phyloP scores from a whole-genome alignment of 2,329 filamentous ascomycete species.

The Ophiocordyceps australis region DNA sequence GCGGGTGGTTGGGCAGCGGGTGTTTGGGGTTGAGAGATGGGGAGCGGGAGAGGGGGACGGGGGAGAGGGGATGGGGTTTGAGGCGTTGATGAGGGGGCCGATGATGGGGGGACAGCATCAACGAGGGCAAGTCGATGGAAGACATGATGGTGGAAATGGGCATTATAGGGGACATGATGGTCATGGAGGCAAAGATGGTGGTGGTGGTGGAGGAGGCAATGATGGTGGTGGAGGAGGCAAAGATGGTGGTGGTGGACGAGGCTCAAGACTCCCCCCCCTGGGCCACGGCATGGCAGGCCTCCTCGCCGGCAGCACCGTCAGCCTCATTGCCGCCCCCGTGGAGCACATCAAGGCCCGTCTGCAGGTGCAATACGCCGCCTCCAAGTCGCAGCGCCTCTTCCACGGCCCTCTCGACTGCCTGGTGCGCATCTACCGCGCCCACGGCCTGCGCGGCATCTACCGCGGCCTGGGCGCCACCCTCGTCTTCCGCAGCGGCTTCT shows the following conservation, averaged over 20 bases:
- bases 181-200: no score
- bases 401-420: slow-evolving; percentile 74
- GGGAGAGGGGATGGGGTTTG: no score
- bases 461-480: slow-evolving; percentile 74
- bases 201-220: no score
- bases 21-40: no score
- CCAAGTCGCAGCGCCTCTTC: slow-evolving; percentile 64
- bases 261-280: slow-evolving; percentile 55
- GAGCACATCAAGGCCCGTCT: slow-evolving; percentile 90
- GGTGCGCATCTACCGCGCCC: slow-evolving; percentile 45
- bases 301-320: slow-evolving; percentile 75
- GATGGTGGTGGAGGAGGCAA: no score
- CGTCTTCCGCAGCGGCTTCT: slow-evolving; percentile 84
- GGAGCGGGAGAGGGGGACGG: no score
- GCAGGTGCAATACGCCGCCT: slow-evolving; percentile 80
- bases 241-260: no score
- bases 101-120: no score
- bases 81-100: slow-evolving; percentile 14
- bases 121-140: no score
- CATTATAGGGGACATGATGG: no score
- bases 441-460: slow-evolving; percentile 69
- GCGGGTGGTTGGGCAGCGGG: slow-evolving; percentile 58
- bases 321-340: slow-evolving; percentile 80
- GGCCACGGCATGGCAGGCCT: slow-evolving; percentile 83
- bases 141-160: no score